A percentile compares a stretch with the other conserved stretches of the same genome.
phyloP scores from a whole-genome alignment of 257 asterid species.

The Rhazya stricta region DNA sequence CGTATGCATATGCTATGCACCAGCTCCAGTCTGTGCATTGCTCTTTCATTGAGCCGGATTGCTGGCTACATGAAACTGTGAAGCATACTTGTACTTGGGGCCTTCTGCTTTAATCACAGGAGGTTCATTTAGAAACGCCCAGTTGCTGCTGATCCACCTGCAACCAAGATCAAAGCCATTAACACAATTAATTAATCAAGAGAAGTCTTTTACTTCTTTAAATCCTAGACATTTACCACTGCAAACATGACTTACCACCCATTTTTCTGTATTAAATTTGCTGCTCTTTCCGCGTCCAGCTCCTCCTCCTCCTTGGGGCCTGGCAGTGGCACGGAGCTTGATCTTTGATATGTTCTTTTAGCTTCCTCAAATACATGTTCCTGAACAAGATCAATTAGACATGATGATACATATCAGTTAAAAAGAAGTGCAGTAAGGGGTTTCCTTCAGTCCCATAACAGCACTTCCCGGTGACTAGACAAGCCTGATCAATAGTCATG shows the following conservation, averaged over 20 bases:
- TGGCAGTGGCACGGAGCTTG: constrained; percentile 2
- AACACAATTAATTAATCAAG: not conserved
- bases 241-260: constrained; percentile 51
- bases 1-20: constrained; percentile 17
- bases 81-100: constrained; percentile 34
- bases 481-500: too few relatives aligned
- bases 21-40: constrained; percentile 26
- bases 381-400: constrained; percentile 22
- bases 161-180: not conserved
- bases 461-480: too few relatives aligned
- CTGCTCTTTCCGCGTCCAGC: constrained; percentile 30
- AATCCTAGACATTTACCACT: not conserved
- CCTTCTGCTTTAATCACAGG: constrained; percentile 52
- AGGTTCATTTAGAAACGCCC: constrained; percentile 82
- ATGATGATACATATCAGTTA: not conserved
- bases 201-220: not conserved
- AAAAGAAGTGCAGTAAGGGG: too few relatives aligned
- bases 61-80: constrained; percentile 58
- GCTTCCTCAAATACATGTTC: constrained; percentile 31
- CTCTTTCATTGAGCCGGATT: constrained; percentile 15
- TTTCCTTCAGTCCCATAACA: too few relatives aligned
- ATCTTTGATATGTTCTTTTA: not conserved
- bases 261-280: constrained; percentile 43
- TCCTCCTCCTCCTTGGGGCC: not conserved
- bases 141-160: constrained; percentile 84